Evolutionary conservation across 768 basidiomycete species (phyloP).

Genomic region (Lentinula sp.): DNA sequence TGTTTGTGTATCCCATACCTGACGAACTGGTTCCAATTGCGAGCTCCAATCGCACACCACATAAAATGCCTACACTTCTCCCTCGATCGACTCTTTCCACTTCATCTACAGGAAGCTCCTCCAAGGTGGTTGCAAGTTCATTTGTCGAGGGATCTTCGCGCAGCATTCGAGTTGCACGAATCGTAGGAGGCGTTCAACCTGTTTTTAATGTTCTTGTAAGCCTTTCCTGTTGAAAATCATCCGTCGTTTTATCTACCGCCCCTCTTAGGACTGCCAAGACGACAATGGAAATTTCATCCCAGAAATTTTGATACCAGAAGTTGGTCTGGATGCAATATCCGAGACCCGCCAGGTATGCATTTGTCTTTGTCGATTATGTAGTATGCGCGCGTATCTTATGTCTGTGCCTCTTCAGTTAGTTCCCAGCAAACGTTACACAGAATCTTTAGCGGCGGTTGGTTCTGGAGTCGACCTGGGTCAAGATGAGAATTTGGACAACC

Average conservation of each 20-base stretch:
- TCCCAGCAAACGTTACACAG: constrained; percentile 62
- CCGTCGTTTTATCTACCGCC: not conserved
- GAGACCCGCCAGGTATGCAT: constrained; percentile 14
- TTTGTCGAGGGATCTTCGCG: constrained; percentile 37
- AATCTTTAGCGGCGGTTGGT: constrained; percentile 53
- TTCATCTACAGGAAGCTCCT: constrained; percentile 27
- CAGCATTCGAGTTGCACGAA: constrained; percentile 43
- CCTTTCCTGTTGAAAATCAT: constrained; percentile 11
- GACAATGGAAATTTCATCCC: constrained; percentile 46
- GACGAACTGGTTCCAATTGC: constrained; percentile 31
- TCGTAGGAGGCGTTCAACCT: constrained; percentile 51
- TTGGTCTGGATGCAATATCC: constrained; percentile 18
- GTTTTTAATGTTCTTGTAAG: constrained; percentile 57
- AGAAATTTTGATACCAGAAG: constrained; percentile 39
- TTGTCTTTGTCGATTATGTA: not conserved
- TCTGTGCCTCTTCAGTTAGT: constrained; percentile 23
- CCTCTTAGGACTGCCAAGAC: constrained; percentile 47
- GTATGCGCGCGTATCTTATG: not conserved
- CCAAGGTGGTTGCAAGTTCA: constrained; percentile 38
- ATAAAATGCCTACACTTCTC: constrained; percentile 42
- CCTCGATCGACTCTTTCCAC: constrained; percentile 44
- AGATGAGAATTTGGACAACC: constrained; percentile 48
- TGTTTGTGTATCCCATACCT: constrained; percentile 52
- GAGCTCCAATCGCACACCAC: constrained; percentile 32
- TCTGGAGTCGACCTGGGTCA: constrained; percentile 66